Evolutionary conservation across 768 basidiomycete genomes (phyloP).

Genomic region (Auriculariales sp.): DNA sequence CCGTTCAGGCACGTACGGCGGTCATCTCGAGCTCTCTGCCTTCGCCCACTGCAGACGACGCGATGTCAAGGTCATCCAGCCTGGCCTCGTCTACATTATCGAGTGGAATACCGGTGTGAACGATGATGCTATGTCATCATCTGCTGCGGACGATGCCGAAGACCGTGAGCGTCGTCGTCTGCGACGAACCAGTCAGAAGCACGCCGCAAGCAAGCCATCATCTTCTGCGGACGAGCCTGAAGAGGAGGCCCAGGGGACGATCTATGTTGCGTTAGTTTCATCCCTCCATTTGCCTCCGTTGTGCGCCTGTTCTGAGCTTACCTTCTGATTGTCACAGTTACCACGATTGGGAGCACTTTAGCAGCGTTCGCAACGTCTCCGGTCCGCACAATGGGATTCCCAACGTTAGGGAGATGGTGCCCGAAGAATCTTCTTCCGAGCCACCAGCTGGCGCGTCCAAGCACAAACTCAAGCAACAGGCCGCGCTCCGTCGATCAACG

Average conservation of each 20-base stretch:
- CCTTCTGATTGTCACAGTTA: slow-evolving; percentile 31
- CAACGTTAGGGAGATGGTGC: slow-evolving; percentile 35
- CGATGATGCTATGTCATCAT: slow-evolving; percentile 12
- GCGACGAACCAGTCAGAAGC: slow-evolving; percentile 24
- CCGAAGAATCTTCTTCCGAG: slow-evolving; percentile 14
- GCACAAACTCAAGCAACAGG: slow-evolving; percentile 4
- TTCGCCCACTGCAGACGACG: slow-evolving; percentile 69
- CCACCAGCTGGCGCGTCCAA: slow-evolving; percentile 17
- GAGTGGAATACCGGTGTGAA: slow-evolving; percentile 59
- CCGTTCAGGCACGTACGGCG: slow-evolving; percentile 84
- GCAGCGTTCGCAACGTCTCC: slow-evolving; percentile 73
- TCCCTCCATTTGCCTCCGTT: slow-evolving; percentile 2
- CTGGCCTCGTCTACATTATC: slow-evolving; percentile 81
- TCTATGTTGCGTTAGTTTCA: slow-evolving; percentile 72
- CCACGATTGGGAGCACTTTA: slow-evolving; percentile 92
- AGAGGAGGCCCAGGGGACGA: slow-evolving; percentile 23
- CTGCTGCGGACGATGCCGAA: slow-evolving; percentile 17
- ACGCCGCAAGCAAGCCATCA: slow-evolving; percentile 3
- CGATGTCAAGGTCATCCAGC: slow-evolving; percentile 86
- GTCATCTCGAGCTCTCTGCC: slow-evolving; percentile 85
- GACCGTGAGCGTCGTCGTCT: slow-evolving; percentile 31
- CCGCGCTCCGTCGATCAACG: not conserved
- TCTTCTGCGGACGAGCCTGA: slow-evolving; percentile 13
- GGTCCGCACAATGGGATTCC: slow-evolving; percentile 76
- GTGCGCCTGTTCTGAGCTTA: slow-evolving; percentile 7